Evolutionary conservation across 164 flowering plant species (phyloP), one percentile per base, ranked within the genome.

Genomic region (Brasenia schreberi): DNA sequence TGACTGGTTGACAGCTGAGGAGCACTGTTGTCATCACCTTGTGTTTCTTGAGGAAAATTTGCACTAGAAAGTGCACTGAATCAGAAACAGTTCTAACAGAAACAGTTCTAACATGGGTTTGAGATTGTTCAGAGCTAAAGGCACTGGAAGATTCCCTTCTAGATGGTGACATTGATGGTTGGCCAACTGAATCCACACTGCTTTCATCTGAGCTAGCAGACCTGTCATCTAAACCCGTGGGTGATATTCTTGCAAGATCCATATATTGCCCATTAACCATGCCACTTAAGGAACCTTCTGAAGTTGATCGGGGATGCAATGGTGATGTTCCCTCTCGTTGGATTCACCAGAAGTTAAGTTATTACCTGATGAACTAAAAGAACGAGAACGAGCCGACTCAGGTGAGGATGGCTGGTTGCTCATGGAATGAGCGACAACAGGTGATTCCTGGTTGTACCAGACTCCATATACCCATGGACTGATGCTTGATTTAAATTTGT

Each of bases 381-480:
- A n/a, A n/a, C 17, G 76, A 76, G 52, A 90, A 73, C 77, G 79
- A 83, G 16, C 76, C 76, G 66, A 86, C 14, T 10, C 87, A 75
- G 61, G 82, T 67, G 49, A 10, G 61, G 39, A 88, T 82, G 56
- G 85, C 81, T 42, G 82, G 68, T 52, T 77, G 81, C 66, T 90
- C 94, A 73, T 85, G 84, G 49, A 83, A 88, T 17, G 87, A 84
- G 65, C 70, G 70, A 61, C 71, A 43, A 62, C 62, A 56, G 84
- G 85, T 2, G 81, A 53, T 66, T 66, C 83, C 69, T 64, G 78
- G 74, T 70, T 80, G 69, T 79, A 69, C 65, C 79, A 72, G 53
- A 62, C 65, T 43, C 80, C 84, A 71, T 82, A 87, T 52, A 70
- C 81, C 68, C 76, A 80, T 6, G 94, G 92, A n/a, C n/a, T n/a